These are phyloP conservation scores for Aristolochia californica DNA, from an alignment of 164 flowering plant species.

Conservation along the genomic window DNA sequence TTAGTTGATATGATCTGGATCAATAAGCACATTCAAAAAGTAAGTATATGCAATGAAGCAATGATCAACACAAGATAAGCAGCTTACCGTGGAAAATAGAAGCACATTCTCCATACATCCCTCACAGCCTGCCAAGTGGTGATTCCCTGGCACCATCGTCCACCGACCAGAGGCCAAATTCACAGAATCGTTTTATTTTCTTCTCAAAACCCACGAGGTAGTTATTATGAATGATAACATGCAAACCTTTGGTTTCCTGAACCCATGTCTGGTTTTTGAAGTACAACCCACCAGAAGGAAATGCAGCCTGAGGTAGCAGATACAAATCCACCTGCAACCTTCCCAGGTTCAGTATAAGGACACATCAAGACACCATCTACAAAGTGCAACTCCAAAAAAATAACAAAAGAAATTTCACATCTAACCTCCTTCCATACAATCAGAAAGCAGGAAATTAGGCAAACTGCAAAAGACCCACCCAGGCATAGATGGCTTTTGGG, in stretches of 20 bases:
- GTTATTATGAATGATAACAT: conserved; percentile 84
- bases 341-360: not conserved
- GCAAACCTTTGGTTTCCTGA: conserved; percentile 69
- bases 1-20: too few species aligned
- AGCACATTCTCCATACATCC: not conserved
- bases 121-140: conserved; percentile 62
- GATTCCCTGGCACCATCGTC: conserved; percentile 73
- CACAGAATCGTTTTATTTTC: conserved; percentile 83
- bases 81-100: not conserved
- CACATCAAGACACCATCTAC: not conserved
- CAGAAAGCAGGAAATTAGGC: not conserved
- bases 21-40: too few species aligned
- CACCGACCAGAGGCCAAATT: conserved; percentile 76
- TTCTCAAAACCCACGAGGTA: conserved; percentile 83
- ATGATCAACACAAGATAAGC: too few species aligned
- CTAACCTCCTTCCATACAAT: not conserved
- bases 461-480: not conserved
- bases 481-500: not conserved
- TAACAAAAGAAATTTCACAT: not conserved
- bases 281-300: conserved; percentile 90
- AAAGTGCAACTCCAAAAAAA: not conserved
- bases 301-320: conserved; percentile 81
- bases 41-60: too few species aligned
- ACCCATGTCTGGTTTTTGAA: conserved; percentile 97
- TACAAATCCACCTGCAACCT: conserved; percentile 70